Evolutionary conservation across 345 rosid genomes (phyloP), one percentile per base, ranked within the genome.

Genomic region (Gossypium turneri): DNA sequence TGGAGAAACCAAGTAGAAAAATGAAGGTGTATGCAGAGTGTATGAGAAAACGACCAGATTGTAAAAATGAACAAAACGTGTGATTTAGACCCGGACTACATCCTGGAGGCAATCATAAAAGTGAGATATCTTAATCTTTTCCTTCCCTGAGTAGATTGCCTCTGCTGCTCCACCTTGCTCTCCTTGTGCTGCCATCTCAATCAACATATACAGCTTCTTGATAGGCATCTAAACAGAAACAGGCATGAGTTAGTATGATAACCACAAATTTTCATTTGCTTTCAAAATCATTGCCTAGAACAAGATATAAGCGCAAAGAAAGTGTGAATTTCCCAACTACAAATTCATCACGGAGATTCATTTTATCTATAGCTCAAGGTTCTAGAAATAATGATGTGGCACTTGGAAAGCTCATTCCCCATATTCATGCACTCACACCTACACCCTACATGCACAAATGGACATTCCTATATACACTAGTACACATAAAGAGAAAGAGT

Each of bases 141-240:
- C 87, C 78, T 24, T 78, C 0, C 99, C 97, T 0, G 86, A 80
- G 82, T 76, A 93, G 75, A 90, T 86, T 13, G 93, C 91, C 79
- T 91, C 97, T 0, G 97, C 87, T 7, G 90, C 79, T 55, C 94
- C 97, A 58, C 97, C 98, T 2, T 65, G 79, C 77, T 89, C 92
- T 59, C 99, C 97, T 73, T 93, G 97, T 19, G 92, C 99, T 16
- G 98, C 99, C 99, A 95, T 95, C 78, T 95, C 98, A 25, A 93
- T 77, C 82, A 91, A 75, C 93, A 85, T 89, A 80, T 91, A 95
- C 41, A 93, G 87, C 88, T 93, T 90, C 87, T 93, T 86, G 87
- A 93, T 85, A 65, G 88, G 86, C 86, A 81, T 82, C 81, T 75
- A 43, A 19, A 53, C 24, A 19, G 38, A 20, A 8, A 55, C 10